Base-by-base conservation (phyloP, 2,329 filamentous ascomycete species). In the Colletotrichum phormii region DNA sequence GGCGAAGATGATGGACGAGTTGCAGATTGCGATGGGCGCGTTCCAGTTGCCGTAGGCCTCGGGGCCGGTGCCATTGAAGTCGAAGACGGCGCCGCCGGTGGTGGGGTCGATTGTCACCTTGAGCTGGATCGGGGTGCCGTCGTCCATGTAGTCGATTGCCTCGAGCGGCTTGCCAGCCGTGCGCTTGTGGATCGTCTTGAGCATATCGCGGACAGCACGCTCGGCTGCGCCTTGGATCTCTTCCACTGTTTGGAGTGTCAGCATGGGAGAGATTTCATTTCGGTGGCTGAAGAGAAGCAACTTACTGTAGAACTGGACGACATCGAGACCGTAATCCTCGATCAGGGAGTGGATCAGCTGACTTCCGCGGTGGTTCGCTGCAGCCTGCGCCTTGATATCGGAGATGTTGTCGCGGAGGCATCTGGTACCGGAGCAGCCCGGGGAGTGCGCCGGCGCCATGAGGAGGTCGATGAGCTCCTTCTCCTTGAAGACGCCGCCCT, bases 291-390 rank as follows among this genome's bases (percentile, higher is more conserved):
- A 8, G n/a, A 31, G 6, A 7, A 35, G 33, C 12, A 31, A 31
- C 35, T 33, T 59, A 72, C 75, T 83, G 75, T 83, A 82, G 79
- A 92, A 92, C 73, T 94, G 91, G 0, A 95, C 93, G 0, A 92
- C 91, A 6, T 90, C 85, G 55, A 93, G 89, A 8, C 91, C 90
- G 76, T 94, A 95, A 76, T 96, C 93, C 31, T 89, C 87, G 75
- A 95, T 94, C 1, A 96, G 84, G 0, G 88, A 86, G 55, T 87
- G 89, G 75, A 95, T 94, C 22, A 96, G 85, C 53, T 89, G 90
- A 77, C 96, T 96, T 9, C 95, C 95, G 77, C 95, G 95, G 77
- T 95, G 92, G 78, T 97, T 97, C 13, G 94, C 94, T 0, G 95
- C 94, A 13, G 97, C 92, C 79, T 97, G 94, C 0, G 95, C 95